A percentile compares a stretch with the other conserved stretches of the same genome.
Conservation (phyloP, 352 stramenopile species). For the Pythium apleroticum region DNA sequence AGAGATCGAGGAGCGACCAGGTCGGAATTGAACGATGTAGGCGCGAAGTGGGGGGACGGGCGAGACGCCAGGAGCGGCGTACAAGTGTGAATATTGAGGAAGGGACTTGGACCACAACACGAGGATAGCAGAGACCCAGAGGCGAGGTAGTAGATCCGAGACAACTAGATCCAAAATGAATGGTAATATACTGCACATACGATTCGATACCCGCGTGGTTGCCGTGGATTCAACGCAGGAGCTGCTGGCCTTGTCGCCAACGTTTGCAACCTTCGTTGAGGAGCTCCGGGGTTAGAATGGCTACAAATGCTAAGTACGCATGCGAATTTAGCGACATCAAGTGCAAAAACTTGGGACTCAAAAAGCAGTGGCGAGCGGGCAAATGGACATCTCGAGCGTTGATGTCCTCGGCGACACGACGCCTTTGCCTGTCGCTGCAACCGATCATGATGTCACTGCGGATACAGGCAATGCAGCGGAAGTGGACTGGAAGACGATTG, state of each 20-base stretch:
- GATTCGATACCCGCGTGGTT: no score
- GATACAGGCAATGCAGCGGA: not conserved
- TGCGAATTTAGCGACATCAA: not conserved
- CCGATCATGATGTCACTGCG: not conserved
- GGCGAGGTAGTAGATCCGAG: slow-evolving; percentile 3
- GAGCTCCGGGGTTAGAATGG: not conserved
- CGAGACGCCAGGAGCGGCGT: slow-evolving; percentile 3
- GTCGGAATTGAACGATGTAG: slow-evolving; percentile 6
- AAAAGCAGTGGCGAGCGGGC: slow-evolving; percentile 13
- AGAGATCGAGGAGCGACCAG: not conserved
- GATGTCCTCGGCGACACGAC: not conserved
- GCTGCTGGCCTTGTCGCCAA: not conserved
- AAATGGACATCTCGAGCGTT: not conserved
- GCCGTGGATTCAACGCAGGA: not conserved
- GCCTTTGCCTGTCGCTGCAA: not conserved
- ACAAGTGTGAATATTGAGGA: slow-evolving; percentile 2
- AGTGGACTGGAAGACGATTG: slow-evolving; percentile 23
- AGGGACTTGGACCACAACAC: not conserved
- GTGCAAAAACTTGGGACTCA: not conserved
- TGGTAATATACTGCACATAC: slow-evolving; percentile 13
- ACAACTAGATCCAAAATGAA: slow-evolving; percentile 7
- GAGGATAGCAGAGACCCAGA: not conserved
- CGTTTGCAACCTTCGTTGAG: not conserved
- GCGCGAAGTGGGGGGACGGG: not conserved
- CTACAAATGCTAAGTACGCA: slow-evolving; percentile 16